These are phyloP conservation scores for Colletotrichum melonis DNA, from an alignment of 2,329 filamentous ascomycete species.

Conservation along the genomic window DNA sequence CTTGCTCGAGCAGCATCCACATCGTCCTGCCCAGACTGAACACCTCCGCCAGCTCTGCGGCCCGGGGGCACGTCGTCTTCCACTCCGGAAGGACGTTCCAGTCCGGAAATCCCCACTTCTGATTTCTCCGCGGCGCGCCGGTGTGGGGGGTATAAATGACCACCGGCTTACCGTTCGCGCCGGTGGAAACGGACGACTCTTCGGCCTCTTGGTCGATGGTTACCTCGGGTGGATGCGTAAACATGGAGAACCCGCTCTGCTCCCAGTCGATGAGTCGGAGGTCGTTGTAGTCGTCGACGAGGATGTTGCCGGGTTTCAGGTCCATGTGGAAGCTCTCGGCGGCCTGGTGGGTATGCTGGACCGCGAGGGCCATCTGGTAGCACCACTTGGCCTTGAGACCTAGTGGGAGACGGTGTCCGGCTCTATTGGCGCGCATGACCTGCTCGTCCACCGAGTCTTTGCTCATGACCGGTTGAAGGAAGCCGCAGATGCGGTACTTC, in stretches of 20 bases:
- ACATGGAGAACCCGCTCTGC: slow-evolving; percentile 40
- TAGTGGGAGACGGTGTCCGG: slow-evolving; percentile 28
- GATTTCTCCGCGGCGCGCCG: slow-evolving; percentile 31
- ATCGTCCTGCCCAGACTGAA: slow-evolving; percentile 37
- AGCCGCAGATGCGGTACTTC: slow-evolving; percentile 34
- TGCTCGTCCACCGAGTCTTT: slow-evolving; percentile 33
- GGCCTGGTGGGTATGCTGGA: slow-evolving; percentile 38
- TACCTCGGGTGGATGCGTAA: slow-evolving; percentile 36
- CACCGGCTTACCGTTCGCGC: not conserved
- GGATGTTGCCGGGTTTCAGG: slow-evolving; percentile 44
- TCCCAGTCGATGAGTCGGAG: slow-evolving; percentile 42
- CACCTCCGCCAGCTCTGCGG: slow-evolving; percentile 38
- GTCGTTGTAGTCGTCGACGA: slow-evolving; percentile 37
- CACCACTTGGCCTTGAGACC: slow-evolving; percentile 39
- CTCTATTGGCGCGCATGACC: slow-evolving; percentile 33
- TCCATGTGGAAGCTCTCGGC: slow-evolving; percentile 44
- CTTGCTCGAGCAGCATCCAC: slow-evolving; percentile 39
- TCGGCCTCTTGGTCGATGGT: slow-evolving; percentile 33
- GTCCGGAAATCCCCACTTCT: slow-evolving; percentile 30
- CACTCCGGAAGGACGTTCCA: slow-evolving; percentile 39
- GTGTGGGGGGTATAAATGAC: slow-evolving; percentile 35
- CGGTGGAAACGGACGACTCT: not conserved
- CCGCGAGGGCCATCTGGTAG: slow-evolving; percentile 38
- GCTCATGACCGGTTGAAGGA: slow-evolving; percentile 33
- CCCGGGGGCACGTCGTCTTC: slow-evolving; percentile 34